Conservation (phyloP, 306 rosid species). For the Biancaea sappan region DNA sequence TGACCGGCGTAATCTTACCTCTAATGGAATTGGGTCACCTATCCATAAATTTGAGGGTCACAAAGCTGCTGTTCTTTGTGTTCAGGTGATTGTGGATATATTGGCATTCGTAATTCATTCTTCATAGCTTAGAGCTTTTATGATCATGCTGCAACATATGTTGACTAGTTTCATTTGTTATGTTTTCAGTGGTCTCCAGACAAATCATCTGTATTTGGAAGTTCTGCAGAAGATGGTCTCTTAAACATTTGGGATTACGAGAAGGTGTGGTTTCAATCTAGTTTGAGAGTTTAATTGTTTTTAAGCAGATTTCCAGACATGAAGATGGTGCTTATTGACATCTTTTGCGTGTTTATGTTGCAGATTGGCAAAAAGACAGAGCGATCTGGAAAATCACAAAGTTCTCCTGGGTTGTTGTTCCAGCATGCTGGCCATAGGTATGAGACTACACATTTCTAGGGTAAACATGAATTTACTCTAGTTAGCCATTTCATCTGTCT, state of each 20-base stretch:
- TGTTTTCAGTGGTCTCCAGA: slow-evolving; percentile 96
- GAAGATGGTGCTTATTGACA: not conserved
- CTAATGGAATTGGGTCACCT: slow-evolving; percentile 91
- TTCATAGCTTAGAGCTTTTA: not conserved
- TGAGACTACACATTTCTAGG: slow-evolving; percentile 8
- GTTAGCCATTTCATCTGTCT: not conserved
- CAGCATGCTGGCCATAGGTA: slow-evolving; percentile 99
- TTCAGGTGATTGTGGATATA: slow-evolving; percentile 62
- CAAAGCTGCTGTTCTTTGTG: slow-evolving; percentile 98
- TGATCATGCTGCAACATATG: not conserved
- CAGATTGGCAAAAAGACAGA: slow-evolving; percentile 83
- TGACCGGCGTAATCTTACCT: slow-evolving; percentile 93
- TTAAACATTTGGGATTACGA: slow-evolving; percentile 95
- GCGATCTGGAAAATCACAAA: slow-evolving; percentile 63
- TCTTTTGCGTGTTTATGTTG: slow-evolving; percentile 25
- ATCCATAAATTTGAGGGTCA: slow-evolving; percentile 94
- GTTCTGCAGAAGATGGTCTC: slow-evolving; percentile 99
- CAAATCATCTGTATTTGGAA: slow-evolving; percentile 95
- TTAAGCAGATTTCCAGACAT: not conserved
- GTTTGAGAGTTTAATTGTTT: not conserved
- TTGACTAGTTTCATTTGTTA: slow-evolving; percentile 23
- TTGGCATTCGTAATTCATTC: not conserved
- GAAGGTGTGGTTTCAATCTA: slow-evolving; percentile 54
- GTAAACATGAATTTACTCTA: not conserved
- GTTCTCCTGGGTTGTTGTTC: slow-evolving; percentile 84